Conservation (phyloP, 768 basidiomycete genomes). For the Coprinellus micaceus region DNA sequence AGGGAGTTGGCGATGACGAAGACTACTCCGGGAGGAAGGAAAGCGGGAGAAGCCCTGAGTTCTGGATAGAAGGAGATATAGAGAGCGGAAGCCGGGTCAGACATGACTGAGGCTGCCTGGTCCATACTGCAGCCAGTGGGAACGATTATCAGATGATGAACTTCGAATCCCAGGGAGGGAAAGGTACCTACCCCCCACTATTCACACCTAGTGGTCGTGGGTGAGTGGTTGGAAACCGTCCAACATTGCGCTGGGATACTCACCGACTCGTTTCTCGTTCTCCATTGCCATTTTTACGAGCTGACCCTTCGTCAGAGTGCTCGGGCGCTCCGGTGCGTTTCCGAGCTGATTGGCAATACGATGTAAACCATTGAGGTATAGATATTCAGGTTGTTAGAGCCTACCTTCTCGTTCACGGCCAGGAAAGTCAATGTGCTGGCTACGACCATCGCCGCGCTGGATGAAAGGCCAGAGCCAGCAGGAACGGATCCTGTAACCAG, state of each 20-base stretch:
- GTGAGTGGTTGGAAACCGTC: constrained; percentile 1
- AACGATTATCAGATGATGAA: neutral
- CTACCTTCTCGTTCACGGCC: constrained; percentile 69
- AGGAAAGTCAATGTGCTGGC: constrained; percentile 80
- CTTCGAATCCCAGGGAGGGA: constrained; percentile 6
- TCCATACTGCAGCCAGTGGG: constrained; percentile 61
- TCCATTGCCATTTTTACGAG: constrained; percentile 79
- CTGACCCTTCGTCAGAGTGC: constrained; percentile 55
- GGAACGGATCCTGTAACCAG: constrained; percentile 82
- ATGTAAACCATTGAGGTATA: neutral
- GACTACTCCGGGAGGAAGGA: constrained; percentile 52
- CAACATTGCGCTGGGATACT: constrained; percentile 9
- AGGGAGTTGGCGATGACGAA: constrained; percentile 84
- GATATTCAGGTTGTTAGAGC: too few relatives aligned
- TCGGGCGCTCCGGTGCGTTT: neutral
- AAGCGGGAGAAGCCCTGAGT: constrained; percentile 62
- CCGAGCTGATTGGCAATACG: neutral
- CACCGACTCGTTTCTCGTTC: constrained; percentile 80
- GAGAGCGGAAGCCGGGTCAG: constrained; percentile 62
- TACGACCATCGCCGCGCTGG: constrained; percentile 88
- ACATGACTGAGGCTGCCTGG: constrained; percentile 85
- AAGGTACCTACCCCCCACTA: constrained; percentile 60
- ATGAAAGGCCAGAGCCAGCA: constrained; percentile 81
- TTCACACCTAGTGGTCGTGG: constrained; percentile 49
- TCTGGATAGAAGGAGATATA: constrained; percentile 81